A percentile compares a stretch with the other conserved stretches of the same genome.
Conservation (phyloP, 192 early-diverging fungal species). For the Diversispora epigaea region DNA sequence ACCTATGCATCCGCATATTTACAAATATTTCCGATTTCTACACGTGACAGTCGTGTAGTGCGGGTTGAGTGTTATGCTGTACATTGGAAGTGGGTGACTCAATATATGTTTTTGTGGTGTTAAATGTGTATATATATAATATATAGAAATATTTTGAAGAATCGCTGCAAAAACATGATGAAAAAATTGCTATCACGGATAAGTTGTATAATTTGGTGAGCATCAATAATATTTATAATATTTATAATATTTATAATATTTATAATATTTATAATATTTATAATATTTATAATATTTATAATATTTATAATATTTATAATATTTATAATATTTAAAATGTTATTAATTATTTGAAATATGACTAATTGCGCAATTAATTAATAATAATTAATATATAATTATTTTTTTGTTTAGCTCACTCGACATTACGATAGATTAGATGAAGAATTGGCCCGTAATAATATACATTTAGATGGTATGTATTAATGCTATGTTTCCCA, state of each 20-base stretch:
- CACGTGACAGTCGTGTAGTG: constrained; percentile 9
- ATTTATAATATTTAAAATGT: neutral
- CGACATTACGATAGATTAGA: constrained; percentile 6
- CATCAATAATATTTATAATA: neutral
- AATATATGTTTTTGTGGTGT: no score
- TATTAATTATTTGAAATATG: neutral
- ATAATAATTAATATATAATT: neutral
- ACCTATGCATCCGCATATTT: neutral
- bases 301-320: neutral
- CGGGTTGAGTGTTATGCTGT: neutral
- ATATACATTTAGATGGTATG: constrained; percentile 13
- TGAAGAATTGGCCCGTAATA: constrained; percentile 13
- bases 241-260: neutral
- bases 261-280: neutral
- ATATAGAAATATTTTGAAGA: constrained; percentile 9
- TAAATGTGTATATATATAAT: no score
- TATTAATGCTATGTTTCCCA: neutral
- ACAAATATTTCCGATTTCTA: neutral
- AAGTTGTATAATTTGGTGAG: constrained; percentile 13
- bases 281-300: neutral
- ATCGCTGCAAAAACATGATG: constrained; percentile 8
- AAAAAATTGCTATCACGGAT: constrained; percentile 17
- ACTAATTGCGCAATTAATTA: neutral
- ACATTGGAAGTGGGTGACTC: no score
- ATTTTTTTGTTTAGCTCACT: neutral